A percentile compares a stretch with the other conserved stretches of the same genome.
phyloP scores from a whole-genome alignment of 2,329 filamentous ascomycete genomes.

The Sarocladium brachiariae region DNA sequence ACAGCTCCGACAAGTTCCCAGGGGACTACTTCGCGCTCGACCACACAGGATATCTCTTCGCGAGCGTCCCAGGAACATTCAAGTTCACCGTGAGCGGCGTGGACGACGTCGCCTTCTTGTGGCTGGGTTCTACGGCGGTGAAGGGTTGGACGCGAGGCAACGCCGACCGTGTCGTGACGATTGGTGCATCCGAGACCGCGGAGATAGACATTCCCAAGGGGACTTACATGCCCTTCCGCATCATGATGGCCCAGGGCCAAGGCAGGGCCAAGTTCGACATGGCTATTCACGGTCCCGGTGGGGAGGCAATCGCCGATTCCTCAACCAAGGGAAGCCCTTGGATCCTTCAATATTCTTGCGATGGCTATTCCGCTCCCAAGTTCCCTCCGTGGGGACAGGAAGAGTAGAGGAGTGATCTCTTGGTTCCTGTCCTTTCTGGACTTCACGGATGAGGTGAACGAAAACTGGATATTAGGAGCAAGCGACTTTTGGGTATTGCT shows the following conservation, averaged over 20 bases:
- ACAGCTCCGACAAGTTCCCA: not conserved
- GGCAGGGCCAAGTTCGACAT: not conserved
- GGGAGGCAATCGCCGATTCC: slow-evolving; percentile 4
- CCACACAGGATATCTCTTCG: not conserved
- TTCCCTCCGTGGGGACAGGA: not conserved
- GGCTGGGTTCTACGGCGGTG: not conserved
- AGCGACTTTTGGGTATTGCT: too few species aligned
- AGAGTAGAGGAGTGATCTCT: too few species aligned
- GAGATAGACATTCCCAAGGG: not conserved
- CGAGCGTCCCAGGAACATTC: not conserved
- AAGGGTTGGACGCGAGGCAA: slow-evolving; percentile 4
- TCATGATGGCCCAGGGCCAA: slow-evolving; percentile 1
- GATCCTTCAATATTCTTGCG: slow-evolving; percentile 6
- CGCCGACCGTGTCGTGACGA: not conserved
- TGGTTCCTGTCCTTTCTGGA: too few species aligned
- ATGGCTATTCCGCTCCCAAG: slow-evolving; percentile 15
- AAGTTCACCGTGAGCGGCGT: not conserved
- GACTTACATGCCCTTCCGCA: not conserved
- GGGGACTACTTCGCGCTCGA: slow-evolving; percentile 5
- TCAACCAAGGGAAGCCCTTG: not conserved
- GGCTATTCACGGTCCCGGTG: not conserved
- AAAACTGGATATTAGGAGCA: too few species aligned
- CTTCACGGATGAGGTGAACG: too few species aligned
- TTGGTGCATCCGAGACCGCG: not conserved
- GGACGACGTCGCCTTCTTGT: not conserved